These are phyloP conservation scores for Phaseolus coccineus DNA, from an alignment of 331 rosid genomes.

Conservation along the genomic window DNA sequence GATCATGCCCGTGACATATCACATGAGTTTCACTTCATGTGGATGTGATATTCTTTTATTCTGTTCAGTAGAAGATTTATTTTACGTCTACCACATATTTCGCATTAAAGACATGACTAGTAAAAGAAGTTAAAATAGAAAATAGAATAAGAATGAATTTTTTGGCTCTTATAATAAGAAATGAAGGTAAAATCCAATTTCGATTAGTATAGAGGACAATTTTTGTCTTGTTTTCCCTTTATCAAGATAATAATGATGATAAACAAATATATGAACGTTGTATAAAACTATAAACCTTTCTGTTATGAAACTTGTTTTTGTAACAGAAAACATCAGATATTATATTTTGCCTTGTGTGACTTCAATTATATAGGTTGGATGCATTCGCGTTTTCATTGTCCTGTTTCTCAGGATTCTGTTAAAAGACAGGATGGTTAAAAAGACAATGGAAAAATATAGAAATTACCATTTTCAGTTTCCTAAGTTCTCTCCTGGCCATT, in stretches of 20 bases:
- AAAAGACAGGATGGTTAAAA: neutral
- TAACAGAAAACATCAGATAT: neutral
- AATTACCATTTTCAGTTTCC: slow-evolving; percentile 91
- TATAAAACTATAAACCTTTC: neutral
- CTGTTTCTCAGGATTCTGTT: slow-evolving; percentile 21
- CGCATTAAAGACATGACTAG: neutral
- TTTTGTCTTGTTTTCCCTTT: slow-evolving; percentile 6
- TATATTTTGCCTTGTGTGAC: slow-evolving; percentile 4
- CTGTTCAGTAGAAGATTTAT: neutral
- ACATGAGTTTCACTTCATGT: slow-evolving; percentile 8
- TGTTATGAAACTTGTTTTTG: slow-evolving; percentile 8
- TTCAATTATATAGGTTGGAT: slow-evolving; percentile 27
- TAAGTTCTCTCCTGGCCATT: slow-evolving; percentile 74
- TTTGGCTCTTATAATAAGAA: slow-evolving; percentile 30
- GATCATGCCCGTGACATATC: slow-evolving; percentile 5
- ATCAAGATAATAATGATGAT: slow-evolving; percentile 17
- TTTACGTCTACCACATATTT: slow-evolving; percentile 10
- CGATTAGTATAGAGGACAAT: slow-evolving; percentile 18
- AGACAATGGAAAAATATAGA: neutral
- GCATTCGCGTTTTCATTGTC: slow-evolving; percentile 19
- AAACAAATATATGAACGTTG: neutral
- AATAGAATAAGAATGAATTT: slow-evolving; percentile 1
- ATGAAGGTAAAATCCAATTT: slow-evolving; percentile 26
- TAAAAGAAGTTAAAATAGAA: slow-evolving; percentile 1
- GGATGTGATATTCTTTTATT: neutral